Evolutionary conservation across 805 yeast genomes (phyloP), one percentile per base, ranked within the genome.

Genomic region (Candida endomychidarum): DNA sequence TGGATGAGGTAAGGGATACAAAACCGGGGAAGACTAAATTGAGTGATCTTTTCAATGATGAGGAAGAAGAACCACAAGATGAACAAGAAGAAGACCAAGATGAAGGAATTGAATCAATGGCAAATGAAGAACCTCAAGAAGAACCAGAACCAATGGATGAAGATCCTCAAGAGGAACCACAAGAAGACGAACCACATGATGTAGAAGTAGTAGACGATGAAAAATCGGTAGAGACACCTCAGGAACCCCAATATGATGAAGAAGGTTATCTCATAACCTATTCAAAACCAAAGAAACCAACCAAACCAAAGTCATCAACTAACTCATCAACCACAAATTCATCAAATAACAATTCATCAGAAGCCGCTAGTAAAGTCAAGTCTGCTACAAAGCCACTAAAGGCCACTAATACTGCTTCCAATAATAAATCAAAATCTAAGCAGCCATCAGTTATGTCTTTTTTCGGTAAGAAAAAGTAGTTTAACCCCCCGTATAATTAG

Each of bases 251-350:
- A 35, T 60, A 65, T 17, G 81, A 75, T 45, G 79, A 72, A 26
- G 81, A 76, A 38, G 81, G 81, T 0, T 77, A 67, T 49, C 57
- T 73, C 16, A 70, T 74, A 0, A 68, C 77, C 2, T 59, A 54
- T 34, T 19, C 40, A 17, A 56, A 57, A 24, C 57, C 56, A 50
- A 55, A 41, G 52, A 51, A 38, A 21, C 53, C 48, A 16, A 50
- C 27, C 20, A 45, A 34, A 43, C 37, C 29, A 41, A 41, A 38
- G 42, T 41, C 23, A 42, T n/a, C n/a, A 0, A 68, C 77, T 2
- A 58, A 54, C 35, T 19, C 40, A 17, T 56, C 57, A 24, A 56
- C 56, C 49, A 55, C 40, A 51, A 51, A 38, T 19, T 53, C 48
- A 16, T 50, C 27, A 15, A 45, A 34, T 42, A 35, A 26, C 40